phyloP scores from a whole-genome alignment of 2,329 filamentous ascomycete genomes.

The Monosporascus sp. region DNA sequence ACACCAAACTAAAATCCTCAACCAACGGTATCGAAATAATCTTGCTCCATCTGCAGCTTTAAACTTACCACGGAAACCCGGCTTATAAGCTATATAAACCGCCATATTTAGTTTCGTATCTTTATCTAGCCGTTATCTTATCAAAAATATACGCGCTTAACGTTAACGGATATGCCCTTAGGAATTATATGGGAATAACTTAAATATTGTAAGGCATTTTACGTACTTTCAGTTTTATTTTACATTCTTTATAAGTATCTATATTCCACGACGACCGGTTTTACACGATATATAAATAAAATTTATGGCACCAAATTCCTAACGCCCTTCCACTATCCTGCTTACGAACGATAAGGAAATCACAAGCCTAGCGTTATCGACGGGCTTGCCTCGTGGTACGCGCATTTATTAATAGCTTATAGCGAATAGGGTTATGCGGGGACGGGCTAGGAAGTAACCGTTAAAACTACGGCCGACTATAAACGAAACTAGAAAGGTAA shows the following conservation, averaged over 20 bases:
- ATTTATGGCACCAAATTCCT: not conserved
- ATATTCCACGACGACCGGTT: not conserved
- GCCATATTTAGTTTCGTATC: not conserved
- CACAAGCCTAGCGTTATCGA: not conserved
- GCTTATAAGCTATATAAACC: not conserved
- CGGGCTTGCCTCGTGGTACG: not conserved
- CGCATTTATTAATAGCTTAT: not conserved
- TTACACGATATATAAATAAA: not conserved
- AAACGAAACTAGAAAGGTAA: not conserved
- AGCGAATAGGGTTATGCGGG: not conserved
- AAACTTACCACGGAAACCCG: not conserved
- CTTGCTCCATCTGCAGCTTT: not conserved
- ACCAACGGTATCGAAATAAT: not conserved
- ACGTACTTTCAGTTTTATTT: not conserved
- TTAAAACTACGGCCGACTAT: not conserved
- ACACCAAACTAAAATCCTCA: not conserved
- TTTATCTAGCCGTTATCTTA: not conserved
- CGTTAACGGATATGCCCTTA: not conserved
- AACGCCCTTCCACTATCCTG: not conserved
- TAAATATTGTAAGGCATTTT: not conserved
- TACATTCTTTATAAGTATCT: not conserved
- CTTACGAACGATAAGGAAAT: not conserved
- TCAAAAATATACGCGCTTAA: not conserved
- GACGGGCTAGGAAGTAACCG: not conserved
- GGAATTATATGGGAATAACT: not conserved